Conservation (phyloP, 106 monocot species). For the Apostasia shenzhenica region DNA sequence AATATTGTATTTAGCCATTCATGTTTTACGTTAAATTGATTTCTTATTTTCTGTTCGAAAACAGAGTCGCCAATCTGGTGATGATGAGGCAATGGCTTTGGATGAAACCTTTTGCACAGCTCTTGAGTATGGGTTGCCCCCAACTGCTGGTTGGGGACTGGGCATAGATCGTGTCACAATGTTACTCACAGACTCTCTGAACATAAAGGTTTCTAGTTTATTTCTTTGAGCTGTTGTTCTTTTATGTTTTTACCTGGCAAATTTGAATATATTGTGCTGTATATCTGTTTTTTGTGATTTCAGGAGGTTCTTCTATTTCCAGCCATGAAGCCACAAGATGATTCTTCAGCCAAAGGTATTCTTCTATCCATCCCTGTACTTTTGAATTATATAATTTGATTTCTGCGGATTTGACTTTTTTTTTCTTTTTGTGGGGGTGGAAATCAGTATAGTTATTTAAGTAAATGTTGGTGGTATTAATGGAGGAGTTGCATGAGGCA, state of each 20-base stretch:
- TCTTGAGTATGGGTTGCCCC: slow-evolving; percentile 91
- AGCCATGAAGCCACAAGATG: slow-evolving; percentile 92
- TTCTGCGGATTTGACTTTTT: too few relatives aligned
- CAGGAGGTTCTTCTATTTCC: slow-evolving; percentile 97
- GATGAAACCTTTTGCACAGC: slow-evolving; percentile 96
- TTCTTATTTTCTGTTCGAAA: neutral
- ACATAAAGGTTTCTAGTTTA: slow-evolving; percentile 60
- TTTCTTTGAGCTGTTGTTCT: neutral
- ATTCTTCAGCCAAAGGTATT: slow-evolving; percentile 34
- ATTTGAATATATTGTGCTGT: neutral
- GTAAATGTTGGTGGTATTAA: too few relatives aligned
- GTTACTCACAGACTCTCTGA: slow-evolving; percentile 91
- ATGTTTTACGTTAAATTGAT: neutral
- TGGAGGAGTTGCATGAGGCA: too few relatives aligned
- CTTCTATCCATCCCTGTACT: neutral
- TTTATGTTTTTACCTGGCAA: neutral
- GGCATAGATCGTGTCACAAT: slow-evolving; percentile 86
- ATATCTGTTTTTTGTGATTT: neutral
- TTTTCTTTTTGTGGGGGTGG: too few relatives aligned
- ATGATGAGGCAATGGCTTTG: slow-evolving; percentile 93
- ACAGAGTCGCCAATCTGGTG: slow-evolving; percentile 87
- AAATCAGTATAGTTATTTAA: too few relatives aligned
- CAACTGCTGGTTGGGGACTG: slow-evolving; percentile 93
- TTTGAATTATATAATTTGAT: too few relatives aligned
- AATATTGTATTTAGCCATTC: neutral